Evolutionary conservation across 1,139 yeast genomes (phyloP), one percentile per base, ranked within the genome.

Genomic region (Yamadazyma sp.): DNA sequence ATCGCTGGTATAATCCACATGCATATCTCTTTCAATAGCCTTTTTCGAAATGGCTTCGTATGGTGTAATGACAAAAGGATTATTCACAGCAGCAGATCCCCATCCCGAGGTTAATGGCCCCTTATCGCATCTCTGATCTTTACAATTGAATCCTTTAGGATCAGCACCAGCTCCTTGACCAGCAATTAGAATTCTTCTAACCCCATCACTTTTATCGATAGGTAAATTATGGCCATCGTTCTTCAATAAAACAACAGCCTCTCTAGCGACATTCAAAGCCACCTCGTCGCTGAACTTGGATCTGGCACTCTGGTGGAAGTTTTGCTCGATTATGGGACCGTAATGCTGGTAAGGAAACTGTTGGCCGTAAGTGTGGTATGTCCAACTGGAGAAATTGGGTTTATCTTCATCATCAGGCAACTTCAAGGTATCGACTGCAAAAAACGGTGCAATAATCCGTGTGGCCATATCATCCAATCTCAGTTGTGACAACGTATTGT

Each of bases 311-410:
- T 69, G 62, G 50, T 78, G 84, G 64, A 75, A 68, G 51, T 80
- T 80, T 29, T 76, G 73, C 48, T 70, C 76, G 18, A 66, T 64
- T 16, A 73, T 69, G 8, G 82, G 78, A 0, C 83, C 82, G 45
- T 57, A 70, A 38, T 73, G 73, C 46, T 76, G 78, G 50, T 68
- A 70, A 12, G 79, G 78, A 48, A 62, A 74, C 41, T 73, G 64
- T 42, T 72, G 78, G 15, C 78, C 82, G 48, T 64, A 70, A 1
- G 81, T 76, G 47, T 76, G 76, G 41, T 61, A 59, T 3, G 83
- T 76, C 82, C 82, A 78, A 1, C 83, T 76, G 43, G 75, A 70
- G 54, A 80, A 80, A 51, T 77, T 79, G 22, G 85, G 83, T 1
- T 57, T 46, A 30, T 67, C 73, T n/a, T 66, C 68, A 49, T 73